Base-by-base conservation (phyloP, 2,329 filamentous ascomycete genomes). In the Fusarium dimerum region DNA sequence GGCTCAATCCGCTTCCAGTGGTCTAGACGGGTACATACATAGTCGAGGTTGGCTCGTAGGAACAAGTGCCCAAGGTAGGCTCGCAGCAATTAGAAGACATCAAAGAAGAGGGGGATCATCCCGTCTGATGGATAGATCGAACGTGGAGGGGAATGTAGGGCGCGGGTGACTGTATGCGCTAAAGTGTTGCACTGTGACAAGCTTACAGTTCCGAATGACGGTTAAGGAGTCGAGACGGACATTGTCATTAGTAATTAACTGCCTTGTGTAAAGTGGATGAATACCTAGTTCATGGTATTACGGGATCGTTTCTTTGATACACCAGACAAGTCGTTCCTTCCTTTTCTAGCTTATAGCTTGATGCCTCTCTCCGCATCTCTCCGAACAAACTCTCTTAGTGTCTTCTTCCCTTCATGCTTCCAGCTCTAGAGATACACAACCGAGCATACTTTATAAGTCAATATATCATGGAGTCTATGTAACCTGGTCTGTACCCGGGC, bases 71-170 rank as follows among this genome's bases (percentile, higher is more conserved):
- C 54, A 54, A 45, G 43, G 53, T 40, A 50, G 47, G 32, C 45
- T 44, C 43, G 51, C 48, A 47, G 36, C 47, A 39, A 45, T 55
- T 48, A 45, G 42, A 29, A 55, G 36, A 51, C 57, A 60, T 56
- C 54, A 60, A 60, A 48, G 54, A 46, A 26, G 49, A 40, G 20
- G 43, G 50, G 57, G 57, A 52, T 57, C 54, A 55, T 60, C 57
- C 57, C 57, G 54, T 60, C 57, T 57, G 51, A 43, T 44, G 56
- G 51, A 48, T 45, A 41, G 32, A 36, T 36, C 32, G 13, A 36
- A 36, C 10, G 32, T 36, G 32, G 32, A 15, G 10, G 10, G 10
- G 10, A 15, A 36, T 15, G 13, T 36, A 26, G 32, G 32, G 13
- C 13, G 32, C 9, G 13, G 11, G 32, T 12, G 13, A 36, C 32